A percentile compares a stretch with the other conserved stretches of the same genome.
Evolutionary conservation across 495 filamentous ascomycete species (phyloP).

Genomic region (Aspergillus campestris): DNA sequence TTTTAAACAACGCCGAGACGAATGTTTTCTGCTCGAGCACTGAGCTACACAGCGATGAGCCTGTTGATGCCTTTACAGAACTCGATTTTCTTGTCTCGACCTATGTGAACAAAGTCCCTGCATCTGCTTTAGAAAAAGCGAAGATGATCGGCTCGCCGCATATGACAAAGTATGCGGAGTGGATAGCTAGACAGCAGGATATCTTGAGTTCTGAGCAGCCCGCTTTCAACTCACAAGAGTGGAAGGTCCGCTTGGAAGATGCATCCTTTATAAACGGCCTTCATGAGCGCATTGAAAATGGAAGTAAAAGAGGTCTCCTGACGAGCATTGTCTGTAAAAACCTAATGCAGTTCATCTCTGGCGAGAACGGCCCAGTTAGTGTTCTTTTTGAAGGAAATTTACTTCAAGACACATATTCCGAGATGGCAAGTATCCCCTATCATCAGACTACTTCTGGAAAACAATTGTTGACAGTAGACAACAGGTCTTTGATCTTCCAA

Average conservation of each 20-base stretch:
- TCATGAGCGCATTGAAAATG: not conserved
- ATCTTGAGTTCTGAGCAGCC: not conserved
- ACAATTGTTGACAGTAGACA: no score
- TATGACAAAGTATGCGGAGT: not conserved
- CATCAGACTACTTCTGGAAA: not conserved
- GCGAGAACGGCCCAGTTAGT: not conserved
- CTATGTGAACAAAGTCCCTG: not conserved
- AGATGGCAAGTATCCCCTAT: not conserved
- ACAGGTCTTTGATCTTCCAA: no score
- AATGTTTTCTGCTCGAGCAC: not conserved
- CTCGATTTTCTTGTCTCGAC: not conserved
- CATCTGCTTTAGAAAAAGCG: not conserved
- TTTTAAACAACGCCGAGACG: not conserved
- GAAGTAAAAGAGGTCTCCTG: not conserved
- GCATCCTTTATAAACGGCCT: not conserved
- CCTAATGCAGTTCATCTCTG: not conserved
- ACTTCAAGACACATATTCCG: not conserved
- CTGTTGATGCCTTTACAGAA: not conserved
- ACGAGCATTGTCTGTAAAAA: not conserved
- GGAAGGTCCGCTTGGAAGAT: not conserved
- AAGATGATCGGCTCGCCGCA: not conserved
- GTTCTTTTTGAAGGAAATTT: not conserved
- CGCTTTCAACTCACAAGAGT: not conserved
- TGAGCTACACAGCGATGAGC: not conserved
- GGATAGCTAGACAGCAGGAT: not conserved